Conservation (phyloP, 495 filamentous ascomycete species). For the Penicillium canescens region DNA sequence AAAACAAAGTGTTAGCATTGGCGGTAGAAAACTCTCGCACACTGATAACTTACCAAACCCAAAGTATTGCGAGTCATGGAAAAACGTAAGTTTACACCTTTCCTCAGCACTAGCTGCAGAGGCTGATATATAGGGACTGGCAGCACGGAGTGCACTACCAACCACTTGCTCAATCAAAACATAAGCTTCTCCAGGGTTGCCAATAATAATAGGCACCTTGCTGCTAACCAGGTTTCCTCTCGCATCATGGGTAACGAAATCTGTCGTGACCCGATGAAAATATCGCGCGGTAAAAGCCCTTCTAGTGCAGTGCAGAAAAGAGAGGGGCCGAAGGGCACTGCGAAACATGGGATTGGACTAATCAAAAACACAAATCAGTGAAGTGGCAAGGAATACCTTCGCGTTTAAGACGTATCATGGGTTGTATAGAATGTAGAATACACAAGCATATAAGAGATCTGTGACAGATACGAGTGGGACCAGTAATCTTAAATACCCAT, state of each 20-base stretch:
- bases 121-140: constrained; percentile 19
- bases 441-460: too few species aligned
- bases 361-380: neutral
- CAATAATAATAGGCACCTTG: constrained; percentile 30
- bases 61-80: constrained; percentile 34
- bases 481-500: too few species aligned
- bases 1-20: constrained; percentile 10
- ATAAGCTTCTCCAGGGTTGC: constrained; percentile 30
- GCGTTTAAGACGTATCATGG: too few species aligned
- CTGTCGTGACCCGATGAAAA: constrained; percentile 29
- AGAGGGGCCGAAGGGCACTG: constrained; percentile 12
- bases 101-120: constrained; percentile 20
- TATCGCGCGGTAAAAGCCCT: constrained; percentile 15
- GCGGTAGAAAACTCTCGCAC: constrained; percentile 1
- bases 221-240: constrained; percentile 25
- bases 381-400: too few species aligned
- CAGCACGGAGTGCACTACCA: constrained; percentile 30
- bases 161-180: constrained; percentile 30
- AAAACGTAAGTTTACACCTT: constrained; percentile 36
- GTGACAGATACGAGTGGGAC: too few species aligned
- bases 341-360: constrained; percentile 21
- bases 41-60: constrained; percentile 23
- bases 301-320: constrained; percentile 10
- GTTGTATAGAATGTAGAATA: too few species aligned
- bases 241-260: constrained; percentile 26